Conservation (phyloP, 2,329 filamentous ascomycete species). For the Aspergillus aculeatus region DNA sequence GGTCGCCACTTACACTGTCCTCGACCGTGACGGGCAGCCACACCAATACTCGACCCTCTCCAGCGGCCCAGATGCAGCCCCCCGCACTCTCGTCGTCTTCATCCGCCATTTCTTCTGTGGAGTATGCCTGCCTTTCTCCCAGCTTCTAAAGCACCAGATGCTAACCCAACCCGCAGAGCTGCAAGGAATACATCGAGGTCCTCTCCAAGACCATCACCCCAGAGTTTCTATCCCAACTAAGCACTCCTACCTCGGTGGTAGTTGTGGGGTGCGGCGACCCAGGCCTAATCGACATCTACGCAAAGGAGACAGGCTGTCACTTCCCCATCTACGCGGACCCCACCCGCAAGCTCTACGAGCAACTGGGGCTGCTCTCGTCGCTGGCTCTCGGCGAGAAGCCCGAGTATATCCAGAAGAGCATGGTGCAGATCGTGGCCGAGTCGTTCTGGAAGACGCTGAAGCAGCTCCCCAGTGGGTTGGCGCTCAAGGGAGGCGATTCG, state of each 20-base stretch:
- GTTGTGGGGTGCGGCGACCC: constrained; percentile 73
- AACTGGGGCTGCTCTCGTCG: constrained; percentile 68
- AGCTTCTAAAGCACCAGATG: neutral
- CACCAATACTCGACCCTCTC: constrained; percentile 65
- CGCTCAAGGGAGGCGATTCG: constrained; percentile 63
- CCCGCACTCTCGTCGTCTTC: constrained; percentile 68
- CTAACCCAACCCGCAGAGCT: constrained; percentile 54
- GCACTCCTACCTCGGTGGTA: constrained; percentile 60
- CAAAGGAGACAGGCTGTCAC: constrained; percentile 59
- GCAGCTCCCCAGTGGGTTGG: constrained; percentile 57
- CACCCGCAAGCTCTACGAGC: constrained; percentile 62
- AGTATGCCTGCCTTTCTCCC: constrained; percentile 49
- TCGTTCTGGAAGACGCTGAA: constrained; percentile 59
- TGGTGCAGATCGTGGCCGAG: constrained; percentile 47
- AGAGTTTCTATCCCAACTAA: constrained; percentile 42
- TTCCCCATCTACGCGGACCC: constrained; percentile 80
- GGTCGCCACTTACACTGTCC: constrained; percentile 40
- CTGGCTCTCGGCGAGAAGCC: constrained; percentile 62
- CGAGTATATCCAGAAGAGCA: constrained; percentile 61
- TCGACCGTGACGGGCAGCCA: constrained; percentile 61
- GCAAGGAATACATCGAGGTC: constrained; percentile 69
- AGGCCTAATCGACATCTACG: constrained; percentile 66
- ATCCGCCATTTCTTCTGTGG: constrained; percentile 79
- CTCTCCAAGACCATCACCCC: constrained; percentile 59
- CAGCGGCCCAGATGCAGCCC: constrained; percentile 32